These are phyloP conservation scores for Tricharina praecox DNA, from an alignment of 495 filamentous ascomycete genomes.

Conservation along the genomic window DNA sequence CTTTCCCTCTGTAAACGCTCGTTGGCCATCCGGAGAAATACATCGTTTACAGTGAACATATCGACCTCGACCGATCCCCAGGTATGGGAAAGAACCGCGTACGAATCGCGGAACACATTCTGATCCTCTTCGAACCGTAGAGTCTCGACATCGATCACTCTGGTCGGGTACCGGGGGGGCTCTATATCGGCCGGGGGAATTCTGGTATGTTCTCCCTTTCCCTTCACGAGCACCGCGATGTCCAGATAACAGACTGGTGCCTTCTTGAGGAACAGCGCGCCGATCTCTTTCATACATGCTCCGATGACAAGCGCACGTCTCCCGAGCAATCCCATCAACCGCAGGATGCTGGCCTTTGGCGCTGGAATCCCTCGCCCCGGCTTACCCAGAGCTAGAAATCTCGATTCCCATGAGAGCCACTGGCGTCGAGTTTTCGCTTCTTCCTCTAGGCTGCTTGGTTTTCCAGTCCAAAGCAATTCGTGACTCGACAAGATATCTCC, in stretches of 20 bases:
- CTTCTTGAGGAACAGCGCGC: neutral
- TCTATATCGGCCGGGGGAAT: neutral
- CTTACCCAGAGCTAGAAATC: no score
- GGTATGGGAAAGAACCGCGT: slow-evolving; percentile 5
- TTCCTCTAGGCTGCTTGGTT: no score
- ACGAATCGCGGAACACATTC: neutral
- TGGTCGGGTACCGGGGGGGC: neutral
- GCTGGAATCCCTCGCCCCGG: no score
- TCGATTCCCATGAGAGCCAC: no score
- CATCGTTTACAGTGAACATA: neutral
- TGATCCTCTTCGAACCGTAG: slow-evolving; percentile 1
- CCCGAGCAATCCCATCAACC: no score
- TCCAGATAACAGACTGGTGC: neutral
- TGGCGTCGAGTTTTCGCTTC: no score
- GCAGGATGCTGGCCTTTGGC: no score
- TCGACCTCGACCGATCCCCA: neutral
- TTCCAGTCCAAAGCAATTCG: no score
- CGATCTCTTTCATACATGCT: neutral
- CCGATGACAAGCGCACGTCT: neutral
- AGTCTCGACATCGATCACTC: slow-evolving; percentile 4
- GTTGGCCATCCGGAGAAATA: neutral
- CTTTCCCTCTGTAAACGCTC: neutral
- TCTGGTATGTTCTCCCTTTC: neutral
- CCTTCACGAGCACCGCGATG: neutral
- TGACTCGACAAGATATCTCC: no score